Percentiles rank a stretch among this genome's conserved stretches.
phyloP scores from a whole-genome alignment of 1,139 yeast species.

The Lodderomyces jiufengensis region DNA sequence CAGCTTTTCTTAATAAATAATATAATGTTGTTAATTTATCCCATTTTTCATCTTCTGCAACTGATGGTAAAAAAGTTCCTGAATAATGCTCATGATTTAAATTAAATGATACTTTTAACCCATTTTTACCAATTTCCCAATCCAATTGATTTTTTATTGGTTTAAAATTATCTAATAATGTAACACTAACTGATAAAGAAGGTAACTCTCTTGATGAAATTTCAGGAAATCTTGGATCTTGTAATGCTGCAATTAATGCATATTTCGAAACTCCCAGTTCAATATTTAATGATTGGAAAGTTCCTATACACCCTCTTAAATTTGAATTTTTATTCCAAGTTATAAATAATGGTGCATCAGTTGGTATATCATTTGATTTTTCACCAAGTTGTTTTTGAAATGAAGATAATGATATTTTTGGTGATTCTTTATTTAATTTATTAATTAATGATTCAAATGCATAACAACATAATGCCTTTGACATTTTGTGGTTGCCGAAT shows the following conservation, averaged over 20 bases:
- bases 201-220: slow-evolving; percentile 54
- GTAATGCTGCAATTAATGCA: slow-evolving; percentile 63
- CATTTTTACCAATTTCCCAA: slow-evolving; percentile 84
- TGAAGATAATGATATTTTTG: slow-evolving; percentile 16
- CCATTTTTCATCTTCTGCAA: slow-evolving; percentile 91
- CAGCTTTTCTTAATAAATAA: slow-evolving; percentile 73
- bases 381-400: slow-evolving; percentile 19
- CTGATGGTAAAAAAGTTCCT: slow-evolving; percentile 89
- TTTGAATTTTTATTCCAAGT: slow-evolving; percentile 70
- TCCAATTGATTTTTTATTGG: slow-evolving; percentile 48
- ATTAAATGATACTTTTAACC: slow-evolving; percentile 59
- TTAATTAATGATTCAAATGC: slow-evolving; percentile 37
- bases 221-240: slow-evolving; percentile 76
- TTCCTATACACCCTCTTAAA: slow-evolving; percentile 92
- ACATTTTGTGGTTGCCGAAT: slow-evolving; percentile 16
- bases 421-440: slow-evolving; percentile 17
- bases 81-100: slow-evolving; percentile 35
- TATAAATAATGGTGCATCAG: slow-evolving; percentile 60
- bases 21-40: slow-evolving; percentile 64
- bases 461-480: slow-evolving; percentile 35
- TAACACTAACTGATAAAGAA: slow-evolving; percentile 46
- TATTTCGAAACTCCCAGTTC: slow-evolving; percentile 60
- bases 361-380: slow-evolving; percentile 39
- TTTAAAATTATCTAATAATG: slow-evolving; percentile 62
- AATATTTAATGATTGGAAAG: slow-evolving; percentile 51